Base-by-base conservation (phyloP, 2,329 filamentous ascomycete genomes). In the Colletotrichum eleusines region DNA sequence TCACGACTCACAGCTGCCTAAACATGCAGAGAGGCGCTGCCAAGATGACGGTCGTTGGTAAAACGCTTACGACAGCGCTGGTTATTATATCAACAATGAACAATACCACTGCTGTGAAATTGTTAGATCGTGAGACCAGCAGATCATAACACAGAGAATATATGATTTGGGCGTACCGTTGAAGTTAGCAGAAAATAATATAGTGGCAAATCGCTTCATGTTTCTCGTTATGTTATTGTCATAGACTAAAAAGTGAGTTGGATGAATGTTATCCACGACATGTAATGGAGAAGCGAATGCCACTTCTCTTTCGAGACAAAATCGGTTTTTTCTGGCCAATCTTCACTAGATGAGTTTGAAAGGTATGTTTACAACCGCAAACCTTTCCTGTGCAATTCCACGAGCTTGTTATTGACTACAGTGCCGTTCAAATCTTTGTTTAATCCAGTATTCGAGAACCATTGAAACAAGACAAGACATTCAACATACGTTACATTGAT, bases 101-200 rank as follows among this genome's bases (percentile, higher is more conserved):
- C 5, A 2, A 12, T 23, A 9, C 9, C n/a, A 46, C 35, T 14
- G 12, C 35, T 14, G 20, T 23, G n/a, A 12, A 46, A 12, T 12
- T 5, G 8, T 1, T n/a, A 5, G 20, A 11, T n/a, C 9, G 2
- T 28, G 5, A 12, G 4, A 6, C 6, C 5, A 14, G 12, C n/a
- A 51, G 23, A n/a, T n/a, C 3, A 3, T 3, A 7, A 23, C 3
- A 11, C 23, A 12, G 2, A 18, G 31, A 23, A 2, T 8, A 9
- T 1, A 44, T 44, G 16, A 9, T 44, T 44, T 20, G 1, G 3
- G 3, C 1, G 7, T 9, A n/a, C n/a, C 2, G 1, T 9, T 44
- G 7, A 44, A 6, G 3, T 44, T 9, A 3, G 6, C 18, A 44
- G 20, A 9, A 4, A 9, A n/a, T 44, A n/a, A 7, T 9, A n/a